These are phyloP conservation scores for Microbotryum saponariae DNA, from an alignment of 1,284 basidiomycete genomes.

Conservation along the genomic window DNA sequence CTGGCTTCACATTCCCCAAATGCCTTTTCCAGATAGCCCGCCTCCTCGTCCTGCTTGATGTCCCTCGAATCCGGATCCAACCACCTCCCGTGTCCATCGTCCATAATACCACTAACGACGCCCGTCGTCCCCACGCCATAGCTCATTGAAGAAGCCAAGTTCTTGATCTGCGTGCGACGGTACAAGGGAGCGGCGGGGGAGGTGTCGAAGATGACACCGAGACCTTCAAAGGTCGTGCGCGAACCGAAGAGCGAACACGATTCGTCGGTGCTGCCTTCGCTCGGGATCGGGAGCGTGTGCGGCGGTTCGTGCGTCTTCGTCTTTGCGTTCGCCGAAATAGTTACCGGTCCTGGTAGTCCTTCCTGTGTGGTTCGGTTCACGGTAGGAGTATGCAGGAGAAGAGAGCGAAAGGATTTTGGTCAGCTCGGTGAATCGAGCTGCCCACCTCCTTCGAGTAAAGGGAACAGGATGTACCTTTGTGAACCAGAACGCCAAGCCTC, in stretches of 20 bases:
- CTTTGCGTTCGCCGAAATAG: conserved; percentile 23
- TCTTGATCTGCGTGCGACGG: conserved; percentile 29
- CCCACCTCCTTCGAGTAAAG: neutral
- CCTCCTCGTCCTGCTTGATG: conserved; percentile 30
- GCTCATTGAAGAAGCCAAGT: conserved; percentile 6
- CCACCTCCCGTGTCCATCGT: conserved; percentile 36
- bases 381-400: too few species aligned
- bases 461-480: conserved; percentile 27
- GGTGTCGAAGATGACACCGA: conserved; percentile 37
- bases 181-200: conserved; percentile 33
- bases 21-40: conserved; percentile 33
- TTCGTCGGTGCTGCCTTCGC: conserved; percentile 29
- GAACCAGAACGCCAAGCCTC: conserved; percentile 38
- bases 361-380: neutral
- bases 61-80: conserved; percentile 29
- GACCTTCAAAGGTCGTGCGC: conserved; percentile 36
- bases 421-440: too few species aligned
- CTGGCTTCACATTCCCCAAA: conserved; percentile 36
- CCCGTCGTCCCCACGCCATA: conserved; percentile 19
- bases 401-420: too few species aligned
- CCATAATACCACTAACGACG: conserved; percentile 36
- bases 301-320: conserved; percentile 15
- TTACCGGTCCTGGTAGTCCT: conserved; percentile 20
- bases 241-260: conserved; percentile 37
- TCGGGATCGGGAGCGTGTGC: conserved; percentile 10